Percentiles rank a stretch among this genome's conserved stretches.
Conservation (phyloP, 2,329 filamentous ascomycete genomes). For the Calycina marina region DNA sequence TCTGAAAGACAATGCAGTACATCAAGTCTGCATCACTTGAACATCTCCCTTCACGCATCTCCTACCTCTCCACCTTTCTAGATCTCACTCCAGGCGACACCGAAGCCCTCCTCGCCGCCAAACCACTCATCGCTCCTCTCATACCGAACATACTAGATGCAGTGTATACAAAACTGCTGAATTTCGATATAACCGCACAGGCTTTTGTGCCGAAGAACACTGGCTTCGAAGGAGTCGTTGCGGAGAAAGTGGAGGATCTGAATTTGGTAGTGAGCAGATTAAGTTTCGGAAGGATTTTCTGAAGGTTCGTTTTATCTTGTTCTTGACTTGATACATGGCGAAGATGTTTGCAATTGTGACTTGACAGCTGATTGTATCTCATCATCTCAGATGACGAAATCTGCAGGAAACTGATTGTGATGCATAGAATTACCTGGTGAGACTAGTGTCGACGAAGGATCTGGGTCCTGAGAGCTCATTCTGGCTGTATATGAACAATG, state of each 20-base stretch:
- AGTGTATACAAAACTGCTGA: slow-evolving; percentile 67
- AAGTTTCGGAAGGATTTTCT: slow-evolving; percentile 64
- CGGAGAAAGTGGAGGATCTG: slow-evolving; percentile 43
- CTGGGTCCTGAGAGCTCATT: slow-evolving; percentile 51
- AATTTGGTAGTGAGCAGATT: slow-evolving; percentile 53
- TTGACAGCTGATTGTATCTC: too few relatives aligned
- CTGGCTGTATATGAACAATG: slow-evolving; percentile 75
- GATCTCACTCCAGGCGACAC: slow-evolving; percentile 17
- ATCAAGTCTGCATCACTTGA: slow-evolving; percentile 11
- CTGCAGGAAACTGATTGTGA: background rate
- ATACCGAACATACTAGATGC: slow-evolving; percentile 75
- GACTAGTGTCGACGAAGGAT: slow-evolving; percentile 55
- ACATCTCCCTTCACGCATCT: slow-evolving; percentile 15
- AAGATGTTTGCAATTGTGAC: too few relatives aligned
- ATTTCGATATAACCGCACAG: slow-evolving; percentile 69
- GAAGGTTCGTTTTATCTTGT: slow-evolving; percentile 13
- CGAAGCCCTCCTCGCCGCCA: slow-evolving; percentile 18
- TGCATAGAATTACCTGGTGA: slow-evolving; percentile 55
- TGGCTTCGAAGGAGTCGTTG: slow-evolving; percentile 52
- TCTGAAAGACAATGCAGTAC: slow-evolving; percentile 1
- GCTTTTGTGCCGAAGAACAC: slow-evolving; percentile 53
- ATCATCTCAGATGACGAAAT: too few relatives aligned
- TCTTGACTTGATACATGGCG: too few relatives aligned
- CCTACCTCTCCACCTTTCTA: slow-evolving; percentile 17
- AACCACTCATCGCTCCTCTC: slow-evolving; percentile 31